A percentile compares a stretch with the other conserved stretches of the same genome.
Conservation (phyloP, 2,329 filamentous ascomycete species). For the Ceratocystis diversiconidia region DNA sequence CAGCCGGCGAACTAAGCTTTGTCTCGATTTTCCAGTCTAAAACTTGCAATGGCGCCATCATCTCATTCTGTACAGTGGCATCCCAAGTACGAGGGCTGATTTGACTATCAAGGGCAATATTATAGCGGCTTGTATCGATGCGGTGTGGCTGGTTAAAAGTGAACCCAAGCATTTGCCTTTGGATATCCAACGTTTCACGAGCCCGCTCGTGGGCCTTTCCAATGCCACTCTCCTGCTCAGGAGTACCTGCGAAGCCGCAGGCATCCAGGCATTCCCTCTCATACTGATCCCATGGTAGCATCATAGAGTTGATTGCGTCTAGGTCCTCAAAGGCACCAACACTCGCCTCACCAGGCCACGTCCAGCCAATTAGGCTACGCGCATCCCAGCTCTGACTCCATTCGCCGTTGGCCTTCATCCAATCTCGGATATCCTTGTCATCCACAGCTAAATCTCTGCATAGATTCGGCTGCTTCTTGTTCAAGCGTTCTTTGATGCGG, state of each 20-base stretch:
- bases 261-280: constrained; percentile 1
- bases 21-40: not conserved
- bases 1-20: not conserved
- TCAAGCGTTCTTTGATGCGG: constrained; percentile 7
- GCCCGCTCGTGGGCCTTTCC: not conserved
- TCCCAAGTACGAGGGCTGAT: not conserved
- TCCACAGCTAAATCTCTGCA: not conserved
- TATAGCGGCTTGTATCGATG: not conserved
- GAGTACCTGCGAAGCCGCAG: not conserved
- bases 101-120: not conserved
- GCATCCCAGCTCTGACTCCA: constrained; percentile 8
- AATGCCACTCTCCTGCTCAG: not conserved
- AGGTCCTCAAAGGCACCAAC: not conserved
- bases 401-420: constrained; percentile 6
- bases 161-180: not conserved
- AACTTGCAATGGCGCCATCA: not conserved
- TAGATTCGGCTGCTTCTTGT: not conserved
- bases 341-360: constrained; percentile 13
- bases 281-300: constrained; percentile 6
- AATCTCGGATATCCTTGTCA: not conserved
- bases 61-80: not conserved
- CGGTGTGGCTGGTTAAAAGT: not conserved
- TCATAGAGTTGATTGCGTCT: not conserved
- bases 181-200: not conserved
- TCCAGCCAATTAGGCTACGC: constrained; percentile 11